Percentiles rank a stretch among this genome's conserved stretches.
Conservation (phyloP, 306 rosid species). For the Acmispon strigosus region DNA sequence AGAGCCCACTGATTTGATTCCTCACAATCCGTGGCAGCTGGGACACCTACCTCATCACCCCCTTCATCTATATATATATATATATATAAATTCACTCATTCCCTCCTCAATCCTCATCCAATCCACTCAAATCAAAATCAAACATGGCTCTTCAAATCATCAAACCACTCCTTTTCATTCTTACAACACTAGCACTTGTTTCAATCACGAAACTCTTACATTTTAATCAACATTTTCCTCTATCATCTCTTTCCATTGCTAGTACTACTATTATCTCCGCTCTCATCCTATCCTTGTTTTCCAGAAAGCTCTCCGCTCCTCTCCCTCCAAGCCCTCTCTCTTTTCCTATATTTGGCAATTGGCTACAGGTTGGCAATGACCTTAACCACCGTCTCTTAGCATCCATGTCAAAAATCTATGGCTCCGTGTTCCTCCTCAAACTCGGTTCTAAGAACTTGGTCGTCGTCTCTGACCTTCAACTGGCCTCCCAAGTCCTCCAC, state of each 20-base stretch:
- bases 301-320: slow-evolving; percentile 1
- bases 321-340: slow-evolving; percentile 67
- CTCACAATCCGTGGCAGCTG: slow-evolving; percentile 7
- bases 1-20: slow-evolving; percentile 29
- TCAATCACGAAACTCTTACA: slow-evolving; percentile 20
- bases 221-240: too few relatives aligned
- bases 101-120: not conserved
- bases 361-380: slow-evolving; percentile 86
- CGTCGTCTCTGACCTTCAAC: slow-evolving; percentile 60
- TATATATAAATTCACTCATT: not conserved
- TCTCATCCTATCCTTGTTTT: slow-evolving; percentile 15
- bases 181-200: slow-evolving; percentile 12
- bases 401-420: slow-evolving; percentile 50
- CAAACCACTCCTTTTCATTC: slow-evolving; percentile 28
- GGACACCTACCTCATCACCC: slow-evolving; percentile 1
- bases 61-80: slow-evolving; percentile 3
- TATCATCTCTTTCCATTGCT: not conserved
- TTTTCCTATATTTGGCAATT: slow-evolving; percentile 72
- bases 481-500: slow-evolving; percentile 71
- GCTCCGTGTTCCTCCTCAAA: slow-evolving; percentile 58
- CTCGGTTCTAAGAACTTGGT: slow-evolving; percentile 67
- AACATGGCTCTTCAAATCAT: slow-evolving; percentile 25
- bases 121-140: not conserved
- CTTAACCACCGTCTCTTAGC: slow-evolving; percentile 69
- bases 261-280: not conserved